A percentile compares a stretch with the other conserved stretches of the same genome.
phyloP scores from a whole-genome alignment of 441 rosid species.

The Kokia cookei region DNA sequence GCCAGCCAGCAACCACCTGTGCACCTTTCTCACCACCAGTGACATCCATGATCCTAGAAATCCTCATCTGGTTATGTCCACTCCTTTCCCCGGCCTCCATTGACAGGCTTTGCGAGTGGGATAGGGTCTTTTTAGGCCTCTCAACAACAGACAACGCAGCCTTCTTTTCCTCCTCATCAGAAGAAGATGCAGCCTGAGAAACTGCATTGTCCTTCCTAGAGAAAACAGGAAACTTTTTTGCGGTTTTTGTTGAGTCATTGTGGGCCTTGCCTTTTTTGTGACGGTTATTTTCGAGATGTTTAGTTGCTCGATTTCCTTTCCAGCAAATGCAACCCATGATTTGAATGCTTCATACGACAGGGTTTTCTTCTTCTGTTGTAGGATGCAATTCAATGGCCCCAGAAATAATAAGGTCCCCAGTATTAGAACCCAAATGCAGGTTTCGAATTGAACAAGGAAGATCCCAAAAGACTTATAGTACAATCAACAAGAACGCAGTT shows the following conservation, averaged over 20 bases:
- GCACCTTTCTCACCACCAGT: conserved; percentile 63
- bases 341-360: conserved; percentile 17
- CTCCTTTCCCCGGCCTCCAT: conserved; percentile 21
- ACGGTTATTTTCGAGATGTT: conserved; percentile 23
- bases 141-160: conserved; percentile 5
- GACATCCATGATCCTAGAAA: conserved; percentile 39
- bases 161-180: conserved; percentile 35
- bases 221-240: conserved; percentile 39
- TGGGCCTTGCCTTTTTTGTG: conserved; percentile 7
- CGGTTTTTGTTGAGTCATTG: conserved; percentile 23
- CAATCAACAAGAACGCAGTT: conserved; percentile 16
- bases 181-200: conserved; percentile 17
- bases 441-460: not conserved
- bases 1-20: conserved; percentile 89
- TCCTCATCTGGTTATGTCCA: conserved; percentile 28
- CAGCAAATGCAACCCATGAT: conserved; percentile 93
- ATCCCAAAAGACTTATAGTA: conserved; percentile 11
- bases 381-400: too few species aligned
- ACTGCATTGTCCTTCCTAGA: conserved; percentile 27
- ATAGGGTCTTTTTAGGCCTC: conserved; percentile 20
- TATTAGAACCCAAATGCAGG: too few species aligned
- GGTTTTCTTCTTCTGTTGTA: too few species aligned
- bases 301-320: conserved; percentile 53
- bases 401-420: too few species aligned
- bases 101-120: conserved; percentile 19